A percentile compares a stretch with the other conserved stretches of the same genome.
Evolutionary conservation across 1,139 yeast genomes (phyloP).

Genomic region (Protomyces gravidus): DNA sequence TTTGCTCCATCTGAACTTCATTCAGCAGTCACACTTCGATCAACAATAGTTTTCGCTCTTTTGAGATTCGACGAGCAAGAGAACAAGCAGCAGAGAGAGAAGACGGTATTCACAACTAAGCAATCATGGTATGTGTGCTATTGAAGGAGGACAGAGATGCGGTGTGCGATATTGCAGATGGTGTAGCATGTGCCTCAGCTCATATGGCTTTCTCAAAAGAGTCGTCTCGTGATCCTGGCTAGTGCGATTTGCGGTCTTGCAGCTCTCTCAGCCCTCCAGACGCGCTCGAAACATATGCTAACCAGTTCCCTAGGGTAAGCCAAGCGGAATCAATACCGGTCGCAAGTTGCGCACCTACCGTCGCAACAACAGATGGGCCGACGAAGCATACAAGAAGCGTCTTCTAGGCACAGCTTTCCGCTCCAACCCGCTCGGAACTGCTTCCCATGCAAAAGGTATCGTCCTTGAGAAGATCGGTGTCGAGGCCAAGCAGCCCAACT

Average conservation of each 20-base stretch:
- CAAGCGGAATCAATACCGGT: conserved; percentile 97
- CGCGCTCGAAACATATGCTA: neutral
- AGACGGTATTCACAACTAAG: neutral
- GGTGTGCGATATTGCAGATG: no score
- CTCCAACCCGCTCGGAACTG: conserved; percentile 99
- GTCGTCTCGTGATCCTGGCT: no score
- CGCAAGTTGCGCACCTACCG: conserved; percentile 99
- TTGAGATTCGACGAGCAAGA: neutral
- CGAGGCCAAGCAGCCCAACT: conserved; percentile 99
- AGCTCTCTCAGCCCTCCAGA: neutral
- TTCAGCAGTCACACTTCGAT: neutral
- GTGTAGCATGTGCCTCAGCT: no score
- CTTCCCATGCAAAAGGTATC: conserved; percentile 99
- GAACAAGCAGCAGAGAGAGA: neutral
- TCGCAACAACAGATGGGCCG: conserved; percentile 92
- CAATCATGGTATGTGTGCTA: neutral
- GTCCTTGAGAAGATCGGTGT: conserved; percentile 99
- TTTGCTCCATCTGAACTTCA: neutral
- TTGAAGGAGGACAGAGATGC: neutral
- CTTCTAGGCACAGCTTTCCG: conserved; percentile 99
- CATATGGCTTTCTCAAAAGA: no score
- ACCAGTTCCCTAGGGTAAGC: conserved; percentile 29
- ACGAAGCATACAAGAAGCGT: conserved; percentile 95
- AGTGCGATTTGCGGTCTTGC: no score
- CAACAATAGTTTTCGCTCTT: neutral